Conservation (phyloP, 2,329 filamentous ascomycete genomes). For the Pseudopithomyces maydicus region DNA sequence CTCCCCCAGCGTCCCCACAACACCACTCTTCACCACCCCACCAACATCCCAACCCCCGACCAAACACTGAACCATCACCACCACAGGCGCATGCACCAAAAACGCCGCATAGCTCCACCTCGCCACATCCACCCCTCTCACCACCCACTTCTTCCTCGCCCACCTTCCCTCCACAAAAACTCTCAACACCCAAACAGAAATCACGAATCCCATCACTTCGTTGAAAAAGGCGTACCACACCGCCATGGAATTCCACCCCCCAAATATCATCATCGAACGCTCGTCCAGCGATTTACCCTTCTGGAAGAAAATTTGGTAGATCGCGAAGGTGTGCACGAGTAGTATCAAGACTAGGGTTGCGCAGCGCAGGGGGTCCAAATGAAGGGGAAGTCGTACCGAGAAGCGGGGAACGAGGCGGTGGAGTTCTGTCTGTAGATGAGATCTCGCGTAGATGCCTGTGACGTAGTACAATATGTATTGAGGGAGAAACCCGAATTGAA, state of each 20-base stretch:
- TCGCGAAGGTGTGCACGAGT: not conserved
- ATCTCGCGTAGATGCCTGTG: conserved; percentile 12
- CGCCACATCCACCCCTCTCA: conserved; percentile 9
- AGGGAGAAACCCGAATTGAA: conserved; percentile 18
- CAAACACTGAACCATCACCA: conserved; percentile 15
- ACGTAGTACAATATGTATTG: conserved; percentile 24
- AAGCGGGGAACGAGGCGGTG: not conserved
- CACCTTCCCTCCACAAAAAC: conserved; percentile 1
- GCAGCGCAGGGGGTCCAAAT: not conserved
- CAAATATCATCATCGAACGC: not conserved
- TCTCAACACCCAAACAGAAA: not conserved
- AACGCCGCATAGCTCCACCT: conserved; percentile 24
- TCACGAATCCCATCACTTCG: conserved; percentile 12
- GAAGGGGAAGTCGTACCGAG: too few relatives aligned
- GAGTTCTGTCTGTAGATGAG: not conserved
- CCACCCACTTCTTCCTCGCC: not conserved
- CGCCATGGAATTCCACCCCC: conserved; percentile 14
- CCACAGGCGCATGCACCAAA: conserved; percentile 17
- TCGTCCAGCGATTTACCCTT: not conserved
- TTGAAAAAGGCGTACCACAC: conserved; percentile 17
- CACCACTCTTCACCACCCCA: conserved; percentile 10
- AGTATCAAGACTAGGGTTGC: not conserved
- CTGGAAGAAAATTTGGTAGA: not conserved
- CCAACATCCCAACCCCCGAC: conserved; percentile 8
- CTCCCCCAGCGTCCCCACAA: conserved; percentile 14